Evolutionary conservation across 495 filamentous ascomycete genomes (phyloP).

Genomic region (Daldinia decipiens): DNA sequence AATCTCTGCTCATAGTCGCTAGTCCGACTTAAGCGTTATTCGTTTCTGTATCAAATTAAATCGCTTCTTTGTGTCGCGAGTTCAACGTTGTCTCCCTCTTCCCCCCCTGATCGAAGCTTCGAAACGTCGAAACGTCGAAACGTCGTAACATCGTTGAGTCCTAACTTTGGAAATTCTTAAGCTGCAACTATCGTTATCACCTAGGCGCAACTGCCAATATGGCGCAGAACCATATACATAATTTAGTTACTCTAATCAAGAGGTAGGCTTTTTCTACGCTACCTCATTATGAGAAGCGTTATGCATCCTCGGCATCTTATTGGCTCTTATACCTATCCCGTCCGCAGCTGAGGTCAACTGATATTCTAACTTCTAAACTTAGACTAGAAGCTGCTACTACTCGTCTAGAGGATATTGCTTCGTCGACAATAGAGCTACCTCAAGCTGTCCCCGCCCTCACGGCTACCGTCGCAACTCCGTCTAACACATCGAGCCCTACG

Average conservation of each 20-base stretch:
- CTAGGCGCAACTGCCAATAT: slow-evolving; percentile 50
- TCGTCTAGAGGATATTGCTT: slow-evolving; percentile 93
- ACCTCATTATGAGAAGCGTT: background rate
- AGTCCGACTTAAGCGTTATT: background rate
- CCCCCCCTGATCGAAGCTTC: slow-evolving; percentile 31
- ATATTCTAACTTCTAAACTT: slow-evolving; percentile 44
- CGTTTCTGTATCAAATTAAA: slow-evolving; percentile 13
- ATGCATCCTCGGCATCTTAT: background rate
- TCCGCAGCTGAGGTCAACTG: background rate
- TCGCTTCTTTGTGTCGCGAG: slow-evolving; percentile 6
- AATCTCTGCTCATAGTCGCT: slow-evolving; percentile 11
- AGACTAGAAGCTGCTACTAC: slow-evolving; percentile 98
- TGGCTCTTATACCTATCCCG: background rate
- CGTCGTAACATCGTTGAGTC: background rate
- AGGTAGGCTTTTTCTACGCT: slow-evolving; percentile 66
- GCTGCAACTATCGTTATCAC: background rate
- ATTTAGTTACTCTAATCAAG: slow-evolving; percentile 97
- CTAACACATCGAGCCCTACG: slow-evolving; percentile 46
- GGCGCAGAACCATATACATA: slow-evolving; percentile 83
- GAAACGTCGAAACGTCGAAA: slow-evolving; percentile 19
- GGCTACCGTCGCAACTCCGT: slow-evolving; percentile 48
- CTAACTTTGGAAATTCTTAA: slow-evolving; percentile 14
- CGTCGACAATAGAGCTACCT: slow-evolving; percentile 69
- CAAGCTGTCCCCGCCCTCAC: slow-evolving; percentile 57
- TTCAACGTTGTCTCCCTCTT: background rate